Evolutionary conservation across 495 filamentous ascomycete species (phyloP).

Genomic region (Tuber magnatum): DNA sequence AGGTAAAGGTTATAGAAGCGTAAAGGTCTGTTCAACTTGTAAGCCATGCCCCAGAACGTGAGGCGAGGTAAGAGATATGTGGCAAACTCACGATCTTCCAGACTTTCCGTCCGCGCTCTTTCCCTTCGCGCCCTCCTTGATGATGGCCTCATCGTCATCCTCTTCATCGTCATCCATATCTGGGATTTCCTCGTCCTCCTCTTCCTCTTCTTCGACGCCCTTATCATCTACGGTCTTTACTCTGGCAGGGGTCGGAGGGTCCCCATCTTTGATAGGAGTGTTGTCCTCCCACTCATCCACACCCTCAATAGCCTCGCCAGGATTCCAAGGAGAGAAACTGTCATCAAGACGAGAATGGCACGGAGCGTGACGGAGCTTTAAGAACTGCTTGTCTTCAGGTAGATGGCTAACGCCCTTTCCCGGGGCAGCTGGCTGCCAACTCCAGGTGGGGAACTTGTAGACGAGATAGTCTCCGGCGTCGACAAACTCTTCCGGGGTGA

Average conservation of each 20-base stretch:
- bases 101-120: conserved; percentile 43
- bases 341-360: conserved; percentile 87
- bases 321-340: conserved; percentile 63
- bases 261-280: conserved; percentile 1
- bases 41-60: conserved; percentile 10
- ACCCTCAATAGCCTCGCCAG: conserved; percentile 52
- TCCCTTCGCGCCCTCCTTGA: conserved; percentile 57
- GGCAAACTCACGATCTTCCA: conserved; percentile 56
- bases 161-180: conserved; percentile 98
- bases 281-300: conserved; percentile 71
- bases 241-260: conserved; percentile 45
- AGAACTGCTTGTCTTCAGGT: conserved; percentile 84
- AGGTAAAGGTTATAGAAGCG: conserved; percentile 98
- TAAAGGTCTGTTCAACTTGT: conserved; percentile 53
- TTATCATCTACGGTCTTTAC: conserved; percentile 70
- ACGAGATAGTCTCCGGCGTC: conserved; percentile 95
- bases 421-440: conserved; percentile 84
- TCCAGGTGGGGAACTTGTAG: conserved; percentile 98
- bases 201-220: conserved; percentile 64
- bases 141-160: conserved; percentile 95
- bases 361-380: conserved; percentile 88
- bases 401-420: conserved; percentile 73
- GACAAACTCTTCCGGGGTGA: conserved; percentile 96
- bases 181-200: conserved; percentile 79
- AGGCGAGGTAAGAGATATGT: conserved; percentile 12